phyloP scores from a whole-genome alignment of 345 rosid species.

The Brassica incana region DNA sequence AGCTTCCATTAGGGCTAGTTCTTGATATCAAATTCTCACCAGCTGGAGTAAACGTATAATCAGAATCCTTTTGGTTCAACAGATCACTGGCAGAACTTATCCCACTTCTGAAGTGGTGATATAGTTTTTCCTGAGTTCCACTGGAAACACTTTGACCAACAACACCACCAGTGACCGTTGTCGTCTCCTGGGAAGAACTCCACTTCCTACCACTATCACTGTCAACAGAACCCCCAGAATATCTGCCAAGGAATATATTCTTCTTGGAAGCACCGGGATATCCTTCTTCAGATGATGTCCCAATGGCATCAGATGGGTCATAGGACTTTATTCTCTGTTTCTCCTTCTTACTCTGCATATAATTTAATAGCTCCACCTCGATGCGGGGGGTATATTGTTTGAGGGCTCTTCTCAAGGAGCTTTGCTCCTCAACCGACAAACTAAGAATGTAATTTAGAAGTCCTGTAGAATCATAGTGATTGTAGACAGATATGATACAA shows the following conservation, averaged over 20 bases:
- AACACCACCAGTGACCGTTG: constrained; percentile 45
- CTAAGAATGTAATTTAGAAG: constrained; percentile 91
- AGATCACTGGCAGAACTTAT: constrained; percentile 48
- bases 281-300: constrained; percentile 96
- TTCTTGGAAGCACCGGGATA: constrained; percentile 62
- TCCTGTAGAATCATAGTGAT: constrained; percentile 82
- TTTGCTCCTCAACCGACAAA: constrained; percentile 96
- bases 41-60: constrained; percentile 42
- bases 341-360: constrained; percentile 91
- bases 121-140: constrained; percentile 67
- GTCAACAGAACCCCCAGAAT: constrained; percentile 78
- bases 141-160: constrained; percentile 53
- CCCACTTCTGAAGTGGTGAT: constrained; percentile 60
- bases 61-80: constrained; percentile 57
- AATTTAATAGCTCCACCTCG: constrained; percentile 96
- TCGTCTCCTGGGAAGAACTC: constrained; percentile 76
- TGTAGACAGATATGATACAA: constrained; percentile 90
- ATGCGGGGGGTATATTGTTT: constrained; percentile 95
- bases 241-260: constrained; percentile 73
- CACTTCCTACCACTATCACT: constrained; percentile 83
- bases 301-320: constrained; percentile 88
- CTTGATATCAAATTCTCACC: constrained; percentile 47
- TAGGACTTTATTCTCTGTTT: constrained; percentile 85
- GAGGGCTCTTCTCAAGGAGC: constrained; percentile 85
- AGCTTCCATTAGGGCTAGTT: constrained; percentile 48